Base-by-base conservation (phyloP, 805 yeast genomes). In the Saturnispora silvae region DNA sequence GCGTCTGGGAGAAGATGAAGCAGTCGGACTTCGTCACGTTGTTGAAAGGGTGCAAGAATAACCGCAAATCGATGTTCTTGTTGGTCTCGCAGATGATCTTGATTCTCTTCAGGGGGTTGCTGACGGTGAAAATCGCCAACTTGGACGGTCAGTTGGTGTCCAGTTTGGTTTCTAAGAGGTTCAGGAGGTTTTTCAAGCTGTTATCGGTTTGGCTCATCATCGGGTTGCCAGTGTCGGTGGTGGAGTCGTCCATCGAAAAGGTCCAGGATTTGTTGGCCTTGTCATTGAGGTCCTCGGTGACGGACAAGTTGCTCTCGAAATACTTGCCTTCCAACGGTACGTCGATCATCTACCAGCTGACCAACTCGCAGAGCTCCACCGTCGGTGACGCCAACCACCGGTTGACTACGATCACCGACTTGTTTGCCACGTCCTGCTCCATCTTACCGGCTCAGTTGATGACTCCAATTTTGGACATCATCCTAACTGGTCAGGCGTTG, bases 121-220 rank as follows among this genome's bases (percentile, higher is more conserved):
- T 87, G 20, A 79, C 95, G 2, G 66, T 87, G 33, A 77, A 77
- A 50, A 87, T 86, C 13, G 96, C 96, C 5, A 72, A 79, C 10
- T 64, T 87, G 40, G 96, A 87, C 56, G 96, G 96, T 45, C 65
- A 67, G 51, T 63, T 87, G 37, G 95, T 87, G 4, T 83, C 95
- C 0, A 74, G 83, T 1, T 67, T 87, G 47, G 82, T 87, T 20
- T 70, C 79, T 28, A 83, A 80, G 44, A 68, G 69, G 35, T 80
- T 85, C 43, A 64, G 67, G 33, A 66, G 65, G 31, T 86, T 87
- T 50, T 61, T 77, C 40, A 68, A 69, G 42, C 68, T 80, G 20
- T 57, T 86, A 38, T 63, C 70, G 2, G 65, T 72, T 49, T 87
- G 96, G 96, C 72, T 87, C 78, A 48, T 74, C 13, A 64, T 87